Conservation (phyloP, 805 yeast species). For the Clavispora santaluciae region DNA sequence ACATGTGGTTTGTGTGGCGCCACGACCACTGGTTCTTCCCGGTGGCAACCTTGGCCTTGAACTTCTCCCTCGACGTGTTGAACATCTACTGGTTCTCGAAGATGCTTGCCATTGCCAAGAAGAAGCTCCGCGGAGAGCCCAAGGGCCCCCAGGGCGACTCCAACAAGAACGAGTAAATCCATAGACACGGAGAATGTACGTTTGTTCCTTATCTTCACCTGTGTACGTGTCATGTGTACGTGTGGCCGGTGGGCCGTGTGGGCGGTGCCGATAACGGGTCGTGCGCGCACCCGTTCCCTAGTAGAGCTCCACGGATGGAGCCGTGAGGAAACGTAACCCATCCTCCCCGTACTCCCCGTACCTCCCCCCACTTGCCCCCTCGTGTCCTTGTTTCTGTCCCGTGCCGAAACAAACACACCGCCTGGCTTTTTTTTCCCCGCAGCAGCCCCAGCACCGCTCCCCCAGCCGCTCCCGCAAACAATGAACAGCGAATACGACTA, state of each 20-base stretch:
- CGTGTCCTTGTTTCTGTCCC: background rate
- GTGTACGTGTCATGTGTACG: too few relatives aligned
- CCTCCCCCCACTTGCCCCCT: background rate
- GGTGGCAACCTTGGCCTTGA: slow-evolving; percentile 47
- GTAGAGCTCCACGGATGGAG: background rate
- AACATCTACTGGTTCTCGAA: slow-evolving; percentile 85
- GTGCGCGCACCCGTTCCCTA: slow-evolving; percentile 2
- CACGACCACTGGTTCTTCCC: slow-evolving; percentile 47
- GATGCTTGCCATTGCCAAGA: slow-evolving; percentile 73
- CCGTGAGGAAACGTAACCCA: background rate
- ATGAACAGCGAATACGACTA: slow-evolving; percentile 98
- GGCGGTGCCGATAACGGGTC: slow-evolving; percentile 1
- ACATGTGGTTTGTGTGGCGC: slow-evolving; percentile 33
- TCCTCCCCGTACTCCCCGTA: background rate
- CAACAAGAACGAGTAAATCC: slow-evolving; percentile 7
- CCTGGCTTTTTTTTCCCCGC: background rate
- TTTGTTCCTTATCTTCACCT: too few relatives aligned
- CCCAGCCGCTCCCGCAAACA: slow-evolving; percentile 1
- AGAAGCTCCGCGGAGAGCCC: slow-evolving; percentile 32
- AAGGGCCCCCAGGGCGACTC: background rate
- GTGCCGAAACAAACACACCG: background rate
- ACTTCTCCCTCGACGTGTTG: slow-evolving; percentile 58
- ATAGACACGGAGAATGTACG: too few relatives aligned
- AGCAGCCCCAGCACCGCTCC: background rate
- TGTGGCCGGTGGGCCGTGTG: too few relatives aligned